Evolutionary conservation across 176 grass and related monocot genomes (phyloP), one percentile per base, ranked within the genome.

Genomic region (Oryza meridionalis): DNA sequence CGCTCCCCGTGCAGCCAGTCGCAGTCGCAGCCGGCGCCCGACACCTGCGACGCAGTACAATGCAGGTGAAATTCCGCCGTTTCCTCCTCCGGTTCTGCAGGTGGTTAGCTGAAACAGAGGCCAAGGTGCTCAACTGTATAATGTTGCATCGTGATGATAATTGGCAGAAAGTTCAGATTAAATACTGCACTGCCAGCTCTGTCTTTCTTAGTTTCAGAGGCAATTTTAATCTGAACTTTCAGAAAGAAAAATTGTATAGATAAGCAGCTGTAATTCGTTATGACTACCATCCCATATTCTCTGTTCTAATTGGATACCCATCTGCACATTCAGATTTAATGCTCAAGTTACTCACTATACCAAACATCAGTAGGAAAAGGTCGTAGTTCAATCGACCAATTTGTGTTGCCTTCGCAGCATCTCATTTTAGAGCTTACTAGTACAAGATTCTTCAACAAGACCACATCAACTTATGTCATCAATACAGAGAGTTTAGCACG

Each of bases 11-110:
- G 76, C 77, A 58, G 53, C 53, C 53, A 58, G 17, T 58, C 53
- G 53, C 4, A 87, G 80, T 72, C 71, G 86, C 2, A 89, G 84
- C 76, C 65, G 86, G 8, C 65, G 77, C 6, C n/a, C 80, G 2
- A 62, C 87, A 31, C 80, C 87, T 0, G 47, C 81, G 2, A 50
- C 73, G 37, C 84, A 75, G 6, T 25, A 86, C 84, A 88, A 70
- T 62, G 84, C 87, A 77, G 90, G 90, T 89, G 53, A 51, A 51
- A 17, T 58, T 9, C 29, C 17, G 5, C 53, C 17, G 7, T 64
- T 73, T 64, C 38, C 51, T 32, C 22, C 3, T 27, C 42, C 29
- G 9, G 24, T 21, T 24, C 29, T 7, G 21, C 10, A 29, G 38
- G 16, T 74, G 22, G 70, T 10, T 40, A 40, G 38, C 11, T 49